A percentile compares a stretch with the other conserved stretches of the same genome.
phyloP scores from a whole-genome alignment of 345 rosid species.

The Eucalyptus globulus region DNA sequence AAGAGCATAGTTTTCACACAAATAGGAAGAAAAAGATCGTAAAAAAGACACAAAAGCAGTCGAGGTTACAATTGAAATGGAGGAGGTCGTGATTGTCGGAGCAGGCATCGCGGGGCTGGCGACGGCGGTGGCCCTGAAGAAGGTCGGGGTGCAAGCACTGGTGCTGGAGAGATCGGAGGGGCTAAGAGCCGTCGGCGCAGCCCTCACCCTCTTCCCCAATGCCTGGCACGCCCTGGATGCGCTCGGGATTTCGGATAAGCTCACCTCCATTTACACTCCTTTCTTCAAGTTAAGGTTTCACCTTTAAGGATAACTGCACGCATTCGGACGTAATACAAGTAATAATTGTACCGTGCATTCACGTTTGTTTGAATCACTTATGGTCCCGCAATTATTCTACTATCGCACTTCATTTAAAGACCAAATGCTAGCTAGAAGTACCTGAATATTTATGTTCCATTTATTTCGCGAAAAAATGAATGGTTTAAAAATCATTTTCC shows the following conservation, averaged over 20 bases:
- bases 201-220: slow-evolving; percentile 19
- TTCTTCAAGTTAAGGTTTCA: neutral
- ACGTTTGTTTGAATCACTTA: too few relatives aligned
- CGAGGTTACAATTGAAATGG: neutral
- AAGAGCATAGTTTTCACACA: neutral
- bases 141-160: slow-evolving; percentile 13
- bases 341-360: too few relatives aligned
- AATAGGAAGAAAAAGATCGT: neutral
- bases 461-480: too few relatives aligned
- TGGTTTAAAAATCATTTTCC: too few relatives aligned
- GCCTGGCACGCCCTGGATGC: slow-evolving; percentile 35
- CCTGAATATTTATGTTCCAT: too few relatives aligned
- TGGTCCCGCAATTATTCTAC: too few relatives aligned
- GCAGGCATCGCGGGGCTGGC: slow-evolving; percentile 36
- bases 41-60: neutral
- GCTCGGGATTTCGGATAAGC: slow-evolving; percentile 27
- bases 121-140: slow-evolving; percentile 16
- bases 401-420: neutral
- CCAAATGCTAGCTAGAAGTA: neutral
- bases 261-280: slow-evolving; percentile 5
- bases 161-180: slow-evolving; percentile 16
- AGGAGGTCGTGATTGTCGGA: slow-evolving; percentile 20
- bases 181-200: slow-evolving; percentile 16
- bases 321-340: neutral
- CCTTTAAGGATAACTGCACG: neutral